These are phyloP conservation scores for Petrea volubilis DNA, from an alignment of 257 asterid species.

Conservation along the genomic window DNA sequence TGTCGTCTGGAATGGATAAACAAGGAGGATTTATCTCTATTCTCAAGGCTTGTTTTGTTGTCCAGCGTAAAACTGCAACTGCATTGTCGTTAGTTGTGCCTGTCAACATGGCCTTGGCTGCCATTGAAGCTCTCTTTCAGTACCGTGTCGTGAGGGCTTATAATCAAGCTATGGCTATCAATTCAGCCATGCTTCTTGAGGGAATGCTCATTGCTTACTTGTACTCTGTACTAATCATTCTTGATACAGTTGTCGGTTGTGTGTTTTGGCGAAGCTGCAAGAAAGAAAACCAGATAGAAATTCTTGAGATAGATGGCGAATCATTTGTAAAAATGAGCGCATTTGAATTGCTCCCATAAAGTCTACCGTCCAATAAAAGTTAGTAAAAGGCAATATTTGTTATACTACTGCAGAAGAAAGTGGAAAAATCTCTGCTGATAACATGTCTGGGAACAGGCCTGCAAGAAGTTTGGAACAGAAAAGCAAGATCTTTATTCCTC, in stretches of 20 bases:
- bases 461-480: not conserved
- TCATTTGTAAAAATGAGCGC: slow-evolving; percentile 17
- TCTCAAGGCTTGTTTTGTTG: slow-evolving; percentile 44
- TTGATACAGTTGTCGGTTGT: slow-evolving; percentile 50
- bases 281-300: slow-evolving; percentile 24
- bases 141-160: slow-evolving; percentile 48
- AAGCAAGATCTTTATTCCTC: no score
- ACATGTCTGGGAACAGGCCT: not conserved
- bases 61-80: slow-evolving; percentile 50
- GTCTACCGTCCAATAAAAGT: not conserved
- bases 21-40: slow-evolving; percentile 49
- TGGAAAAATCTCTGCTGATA: not conserved
- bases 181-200: slow-evolving; percentile 41
- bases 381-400: slow-evolving; percentile 1
- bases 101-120: slow-evolving; percentile 44
- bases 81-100: slow-evolving; percentile 58
- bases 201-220: slow-evolving; percentile 54
- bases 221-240: slow-evolving; percentile 46
- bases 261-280: slow-evolving; percentile 48
- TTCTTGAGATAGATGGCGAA: slow-evolving; percentile 30
- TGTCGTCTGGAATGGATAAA: slow-evolving; percentile 50
- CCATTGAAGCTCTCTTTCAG: slow-evolving; percentile 61
- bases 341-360: slow-evolving; percentile 34
- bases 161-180: slow-evolving; percentile 1
- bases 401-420: not conserved